Conservation (phyloP, 1,139 yeast species). For the Nakaseomyces sp. region DNA sequence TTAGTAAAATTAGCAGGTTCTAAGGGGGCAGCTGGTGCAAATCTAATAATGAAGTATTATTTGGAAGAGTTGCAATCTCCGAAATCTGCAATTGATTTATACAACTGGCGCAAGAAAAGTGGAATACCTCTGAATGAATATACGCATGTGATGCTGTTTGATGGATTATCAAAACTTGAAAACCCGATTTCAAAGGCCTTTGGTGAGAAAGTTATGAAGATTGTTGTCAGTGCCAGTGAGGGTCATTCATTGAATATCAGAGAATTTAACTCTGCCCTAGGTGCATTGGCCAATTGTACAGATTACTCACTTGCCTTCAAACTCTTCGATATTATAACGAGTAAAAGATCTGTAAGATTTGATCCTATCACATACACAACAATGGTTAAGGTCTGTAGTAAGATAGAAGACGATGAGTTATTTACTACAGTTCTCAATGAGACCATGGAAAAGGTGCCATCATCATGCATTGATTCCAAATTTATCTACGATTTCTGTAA, state of each 20-base stretch:
- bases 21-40: constrained; percentile 54
- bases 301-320: constrained; percentile 21
- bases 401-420: constrained; percentile 15
- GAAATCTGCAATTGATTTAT: constrained; percentile 42
- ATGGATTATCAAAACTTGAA: constrained; percentile 42
- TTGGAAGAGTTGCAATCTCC: constrained; percentile 34
- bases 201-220: constrained; percentile 19
- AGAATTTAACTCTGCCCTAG: constrained; percentile 27
- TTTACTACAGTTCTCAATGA: constrained; percentile 18
- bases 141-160: constrained; percentile 47
- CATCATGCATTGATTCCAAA: constrained; percentile 16
- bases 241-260: constrained; percentile 18
- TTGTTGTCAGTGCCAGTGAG: constrained; percentile 15
- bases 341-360: constrained; percentile 13
- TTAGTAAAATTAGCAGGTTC: constrained; percentile 43
- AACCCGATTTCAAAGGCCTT: constrained; percentile 17
- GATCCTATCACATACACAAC: constrained; percentile 23
- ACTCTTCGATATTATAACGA: constrained; percentile 13
- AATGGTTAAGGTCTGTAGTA: constrained; percentile 20
- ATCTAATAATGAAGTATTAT: constrained; percentile 45
- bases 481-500: constrained; percentile 22
- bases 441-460: constrained; percentile 17
- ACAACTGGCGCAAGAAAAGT: constrained; percentile 53
- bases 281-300: constrained; percentile 25
- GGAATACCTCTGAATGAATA: constrained; percentile 46